Base-by-base conservation (phyloP, 805 yeast genomes). In the Yamadazyma takamatsuzukensis region DNA sequence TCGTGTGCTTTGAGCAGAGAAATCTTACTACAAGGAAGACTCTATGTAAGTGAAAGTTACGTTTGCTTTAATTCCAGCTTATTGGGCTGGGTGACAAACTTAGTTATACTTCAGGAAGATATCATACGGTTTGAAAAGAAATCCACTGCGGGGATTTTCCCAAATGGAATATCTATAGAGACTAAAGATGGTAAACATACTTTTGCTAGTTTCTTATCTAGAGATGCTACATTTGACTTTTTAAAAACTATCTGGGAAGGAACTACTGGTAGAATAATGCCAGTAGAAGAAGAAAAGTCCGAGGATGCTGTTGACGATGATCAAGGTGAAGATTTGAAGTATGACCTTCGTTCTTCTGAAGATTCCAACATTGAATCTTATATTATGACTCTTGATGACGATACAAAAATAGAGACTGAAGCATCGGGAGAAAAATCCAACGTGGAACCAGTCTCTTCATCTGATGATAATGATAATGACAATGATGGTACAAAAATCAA, bases 1-100 rank as follows among this genome's bases (percentile, higher is more conserved):
- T 76, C 86, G 17, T 93, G 97, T 65, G 96, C 97, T 0, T 61
- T 90, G 34, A 82, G 89, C 43, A 68, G 87, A 40, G 97, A 90
- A 43, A 85, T 88, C 30, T 64, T 90, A 19, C 61, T 87, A 7
- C 97, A 93, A 51, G 98, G 98, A 3, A 68, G 95, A 31, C 48
- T 93, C 17, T 93, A 85, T 52, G 70, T 93, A 6, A 76, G 95
- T 13, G 89, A 85, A 43, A 72, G 74, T 32, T 77, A 81, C 48
- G 51, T 90, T 4, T 86, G 96, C 51, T 93, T 93, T 68, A 81
- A 87, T 52, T 83, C 96, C 6, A 83, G 82, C 45, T 66, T 93
- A 24, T 61, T 90, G 27, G 96, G 96, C 1, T 89, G 96, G 95
- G 83, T 87, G 8, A 86, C 96, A 7, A 83, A 76, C 42, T 61